Conservation (phyloP, 2,329 filamentous ascomycete species). For the Decorospora gaudefroyi region DNA sequence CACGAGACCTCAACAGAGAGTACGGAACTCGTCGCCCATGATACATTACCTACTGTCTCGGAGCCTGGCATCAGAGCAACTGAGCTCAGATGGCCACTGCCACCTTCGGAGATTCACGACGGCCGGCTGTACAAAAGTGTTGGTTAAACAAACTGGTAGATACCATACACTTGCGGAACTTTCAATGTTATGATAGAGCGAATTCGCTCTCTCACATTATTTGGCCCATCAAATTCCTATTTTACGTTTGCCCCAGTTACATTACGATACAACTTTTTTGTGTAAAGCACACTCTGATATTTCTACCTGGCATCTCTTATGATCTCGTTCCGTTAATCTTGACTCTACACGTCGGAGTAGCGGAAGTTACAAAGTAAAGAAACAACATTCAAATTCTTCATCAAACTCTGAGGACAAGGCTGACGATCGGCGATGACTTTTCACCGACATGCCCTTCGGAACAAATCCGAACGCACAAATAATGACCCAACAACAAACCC, state of each 20-base stretch:
- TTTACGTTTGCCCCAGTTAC: too few species aligned
- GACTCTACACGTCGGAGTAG: too few species aligned
- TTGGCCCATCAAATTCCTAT: too few species aligned
- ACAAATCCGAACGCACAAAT: background rate
- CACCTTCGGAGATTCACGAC: slow-evolving; percentile 3
- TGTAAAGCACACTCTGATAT: too few species aligned
- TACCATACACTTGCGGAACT: too few species aligned
- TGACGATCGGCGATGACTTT: slow-evolving; percentile 16
- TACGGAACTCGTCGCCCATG: background rate
- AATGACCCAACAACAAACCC: background rate
- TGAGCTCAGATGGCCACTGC: background rate
- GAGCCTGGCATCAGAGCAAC: background rate
- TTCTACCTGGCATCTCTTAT: too few species aligned
- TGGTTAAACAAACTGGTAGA: slow-evolving; percentile 1
- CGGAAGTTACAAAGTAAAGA: too few species aligned
- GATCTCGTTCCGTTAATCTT: too few species aligned
- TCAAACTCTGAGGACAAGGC: slow-evolving; percentile 5
- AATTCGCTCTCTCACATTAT: too few species aligned
- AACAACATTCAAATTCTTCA: slow-evolving; percentile 2
- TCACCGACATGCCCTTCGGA: slow-evolving; percentile 1
- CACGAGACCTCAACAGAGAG: background rate
- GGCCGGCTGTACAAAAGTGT: slow-evolving; percentile 5
- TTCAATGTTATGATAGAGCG: too few species aligned
- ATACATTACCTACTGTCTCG: background rate
- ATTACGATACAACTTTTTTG: too few species aligned